Conservation (phyloP, 164 flowering plant species). For the Chimonanthus praecox region DNA sequence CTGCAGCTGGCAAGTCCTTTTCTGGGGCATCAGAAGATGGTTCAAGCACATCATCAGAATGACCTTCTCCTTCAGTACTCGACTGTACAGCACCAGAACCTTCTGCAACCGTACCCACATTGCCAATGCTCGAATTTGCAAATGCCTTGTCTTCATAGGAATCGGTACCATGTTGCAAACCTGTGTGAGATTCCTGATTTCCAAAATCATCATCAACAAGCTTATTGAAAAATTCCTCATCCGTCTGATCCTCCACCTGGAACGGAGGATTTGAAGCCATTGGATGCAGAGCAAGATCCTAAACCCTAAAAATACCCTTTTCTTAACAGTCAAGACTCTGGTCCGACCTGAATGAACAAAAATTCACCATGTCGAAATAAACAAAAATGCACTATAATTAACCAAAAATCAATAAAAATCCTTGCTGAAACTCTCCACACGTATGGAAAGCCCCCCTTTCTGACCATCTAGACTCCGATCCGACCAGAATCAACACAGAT, state of each 20-base stretch:
- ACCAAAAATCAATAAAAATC: no score
- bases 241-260: constrained; percentile 50
- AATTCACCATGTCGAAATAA: no score
- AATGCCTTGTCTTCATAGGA: constrained; percentile 29
- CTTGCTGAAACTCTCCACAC: no score
- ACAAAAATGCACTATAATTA: no score
- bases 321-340: no score
- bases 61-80: constrained; percentile 8
- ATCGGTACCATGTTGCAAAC: constrained; percentile 14
- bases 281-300: constrained; percentile 6
- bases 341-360: no score
- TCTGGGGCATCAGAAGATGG: constrained; percentile 6
- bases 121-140: constrained; percentile 20
- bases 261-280: constrained; percentile 41
- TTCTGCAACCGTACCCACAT: constrained; percentile 12
- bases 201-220: constrained; percentile 40
- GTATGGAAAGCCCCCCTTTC: no score
- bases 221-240: constrained; percentile 52
- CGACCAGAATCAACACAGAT: no score
- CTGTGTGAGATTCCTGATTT: constrained; percentile 10
- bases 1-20: constrained; percentile 12
- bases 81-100: constrained; percentile 7
- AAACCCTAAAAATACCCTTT: neutral
- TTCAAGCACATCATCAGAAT: neutral
- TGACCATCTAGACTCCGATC: no score